Percentiles rank a stretch among this genome's conserved stretches.
These are phyloP conservation scores for Leptomonas seymouri DNA, from an alignment of 208 protist species.

Conservation along the genomic window DNA sequence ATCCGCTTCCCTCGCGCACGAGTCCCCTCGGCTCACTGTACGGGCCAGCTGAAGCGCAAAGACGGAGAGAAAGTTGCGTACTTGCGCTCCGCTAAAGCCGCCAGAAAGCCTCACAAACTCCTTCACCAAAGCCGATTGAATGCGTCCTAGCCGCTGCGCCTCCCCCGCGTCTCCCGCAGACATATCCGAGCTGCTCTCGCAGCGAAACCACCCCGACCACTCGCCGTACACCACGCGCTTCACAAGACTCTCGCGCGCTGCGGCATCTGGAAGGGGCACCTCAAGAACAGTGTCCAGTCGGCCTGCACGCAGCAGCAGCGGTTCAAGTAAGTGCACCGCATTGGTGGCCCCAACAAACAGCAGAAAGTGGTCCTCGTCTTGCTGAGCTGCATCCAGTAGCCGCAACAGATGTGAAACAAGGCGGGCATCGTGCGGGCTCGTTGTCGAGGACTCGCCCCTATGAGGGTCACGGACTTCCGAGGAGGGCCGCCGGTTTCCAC, in stretches of 20 bases:
- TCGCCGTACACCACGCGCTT: slow-evolving; percentile 59
- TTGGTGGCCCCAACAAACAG: slow-evolving; percentile 88
- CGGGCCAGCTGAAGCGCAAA: slow-evolving; percentile 60
- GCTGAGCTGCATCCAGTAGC: slow-evolving; percentile 72
- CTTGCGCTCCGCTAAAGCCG: slow-evolving; percentile 59
- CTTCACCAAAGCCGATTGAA: slow-evolving; percentile 31
- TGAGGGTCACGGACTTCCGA: neutral
- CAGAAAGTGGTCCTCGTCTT: slow-evolving; percentile 57
- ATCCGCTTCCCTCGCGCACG: neutral
- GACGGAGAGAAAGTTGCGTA: slow-evolving; percentile 52
- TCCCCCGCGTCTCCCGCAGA: neutral
- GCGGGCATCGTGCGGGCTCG: slow-evolving; percentile 53
- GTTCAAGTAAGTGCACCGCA: slow-evolving; percentile 67
- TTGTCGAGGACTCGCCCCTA: neutral
- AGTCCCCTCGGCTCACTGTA: neutral
- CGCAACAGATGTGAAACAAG: slow-evolving; percentile 78
- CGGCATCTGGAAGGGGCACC: slow-evolving; percentile 66
- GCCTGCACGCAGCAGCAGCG: slow-evolving; percentile 71
- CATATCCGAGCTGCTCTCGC: neutral
- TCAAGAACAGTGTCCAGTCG: slow-evolving; percentile 78
- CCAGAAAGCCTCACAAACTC: slow-evolving; percentile 48
- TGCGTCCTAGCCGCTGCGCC: neutral
- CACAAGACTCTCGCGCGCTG: slow-evolving; percentile 46
- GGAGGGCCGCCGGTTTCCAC: neutral
- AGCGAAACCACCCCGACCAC: slow-evolving; percentile 59